phyloP scores from a whole-genome alignment of 352 stramenopile genomes.

The Globisporangium orthogonon region DNA sequence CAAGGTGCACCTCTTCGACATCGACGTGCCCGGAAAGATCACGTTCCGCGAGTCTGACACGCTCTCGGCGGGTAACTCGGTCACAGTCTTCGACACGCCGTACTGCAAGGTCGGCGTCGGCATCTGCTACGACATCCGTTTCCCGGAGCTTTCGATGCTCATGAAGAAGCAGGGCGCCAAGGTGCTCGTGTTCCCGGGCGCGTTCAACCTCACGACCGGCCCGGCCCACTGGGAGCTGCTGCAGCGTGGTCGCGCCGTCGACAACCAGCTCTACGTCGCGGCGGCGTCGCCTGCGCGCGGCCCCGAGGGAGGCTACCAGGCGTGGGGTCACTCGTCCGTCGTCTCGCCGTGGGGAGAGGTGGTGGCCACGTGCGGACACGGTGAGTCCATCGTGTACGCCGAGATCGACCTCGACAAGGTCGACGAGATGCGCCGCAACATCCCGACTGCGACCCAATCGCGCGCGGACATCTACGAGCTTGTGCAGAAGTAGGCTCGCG shows the following conservation, averaged over 20 bases:
- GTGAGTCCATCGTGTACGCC: conserved; percentile 90
- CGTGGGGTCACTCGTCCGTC: conserved; percentile 97
- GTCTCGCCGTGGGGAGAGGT: conserved; percentile 97
- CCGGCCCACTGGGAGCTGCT: conserved; percentile 99
- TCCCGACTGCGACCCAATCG: conserved; percentile 94
- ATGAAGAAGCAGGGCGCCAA: conserved; percentile 90
- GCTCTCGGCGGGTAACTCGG: conserved; percentile 88
- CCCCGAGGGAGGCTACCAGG: conserved; percentile 94
- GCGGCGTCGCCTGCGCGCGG: conserved; percentile 94
- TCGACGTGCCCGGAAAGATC: conserved; percentile 98
- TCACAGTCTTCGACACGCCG: conserved; percentile 85
- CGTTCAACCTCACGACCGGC: conserved; percentile 89
- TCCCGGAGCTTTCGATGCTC: conserved; percentile 97
- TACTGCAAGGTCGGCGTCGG: conserved; percentile 95
- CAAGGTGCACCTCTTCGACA: conserved; percentile 99
- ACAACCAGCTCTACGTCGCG: conserved; percentile 95
- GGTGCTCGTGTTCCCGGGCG: conserved; percentile 79
- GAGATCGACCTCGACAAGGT: conserved; percentile 95
- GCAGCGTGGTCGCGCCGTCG: conserved; percentile 91
- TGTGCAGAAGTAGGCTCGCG: conserved; percentile 57
- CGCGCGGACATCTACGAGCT: conserved; percentile 94
- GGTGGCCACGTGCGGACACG: conserved; percentile 92
- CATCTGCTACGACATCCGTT: conserved; percentile 99
- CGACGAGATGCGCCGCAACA: conserved; percentile 93
- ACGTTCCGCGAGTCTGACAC: conserved; percentile 99